Conservation (phyloP, 2,329 filamentous ascomycete species). For the Trichoderma afroharzianum region DNA sequence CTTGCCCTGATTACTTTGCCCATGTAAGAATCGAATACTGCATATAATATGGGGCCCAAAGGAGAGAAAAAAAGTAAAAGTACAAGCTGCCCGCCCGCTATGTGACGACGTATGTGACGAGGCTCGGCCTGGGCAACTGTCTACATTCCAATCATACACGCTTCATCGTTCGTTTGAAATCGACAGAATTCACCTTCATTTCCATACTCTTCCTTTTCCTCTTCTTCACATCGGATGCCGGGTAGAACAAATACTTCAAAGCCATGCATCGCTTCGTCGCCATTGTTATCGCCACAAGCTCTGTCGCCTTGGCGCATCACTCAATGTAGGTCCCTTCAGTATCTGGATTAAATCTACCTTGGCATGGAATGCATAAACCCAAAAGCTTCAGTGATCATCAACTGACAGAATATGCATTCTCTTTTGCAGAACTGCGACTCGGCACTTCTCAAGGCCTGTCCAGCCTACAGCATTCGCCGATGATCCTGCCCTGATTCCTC, state of each 20-base stretch:
- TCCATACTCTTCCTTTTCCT: neutral
- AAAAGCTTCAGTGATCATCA: neutral
- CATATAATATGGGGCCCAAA: neutral
- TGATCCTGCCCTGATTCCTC: constrained; percentile 2
- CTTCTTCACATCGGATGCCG: neutral
- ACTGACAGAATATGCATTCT: neutral
- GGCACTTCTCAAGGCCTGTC: constrained; percentile 17
- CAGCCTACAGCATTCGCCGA: constrained; percentile 5
- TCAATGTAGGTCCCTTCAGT: neutral
- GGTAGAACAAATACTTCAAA: neutral
- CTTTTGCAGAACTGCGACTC: neutral
- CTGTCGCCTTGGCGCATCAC: neutral
- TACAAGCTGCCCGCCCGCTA: neutral
- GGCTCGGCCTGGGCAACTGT: neutral
- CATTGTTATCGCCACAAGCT: neutral
- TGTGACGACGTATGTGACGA: constrained; percentile 6
- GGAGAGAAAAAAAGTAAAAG: neutral
- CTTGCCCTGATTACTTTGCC: neutral
- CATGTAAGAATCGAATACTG: neutral
- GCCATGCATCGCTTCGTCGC: neutral
- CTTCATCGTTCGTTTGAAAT: neutral
- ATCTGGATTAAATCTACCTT: neutral
- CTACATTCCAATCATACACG: neutral
- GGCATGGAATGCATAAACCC: neutral
- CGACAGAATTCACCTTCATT: neutral